Conservation (phyloP, 2,329 filamentous ascomycete genomes). For the Venturia nashicola region DNA sequence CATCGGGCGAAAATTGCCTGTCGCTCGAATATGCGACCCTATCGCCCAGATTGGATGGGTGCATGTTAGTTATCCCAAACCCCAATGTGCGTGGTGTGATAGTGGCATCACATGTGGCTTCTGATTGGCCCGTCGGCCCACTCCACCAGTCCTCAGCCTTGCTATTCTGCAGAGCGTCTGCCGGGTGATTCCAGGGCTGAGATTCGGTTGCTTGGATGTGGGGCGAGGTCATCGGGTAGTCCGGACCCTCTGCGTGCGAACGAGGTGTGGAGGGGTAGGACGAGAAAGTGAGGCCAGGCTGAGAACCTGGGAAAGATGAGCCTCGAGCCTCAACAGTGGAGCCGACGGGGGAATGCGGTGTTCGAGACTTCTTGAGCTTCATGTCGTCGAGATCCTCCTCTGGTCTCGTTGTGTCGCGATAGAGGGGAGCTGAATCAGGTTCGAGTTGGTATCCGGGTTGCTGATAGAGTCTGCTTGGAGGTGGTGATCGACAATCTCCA, state of each 20-base stretch:
- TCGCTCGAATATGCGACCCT: neutral
- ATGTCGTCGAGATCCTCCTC: neutral
- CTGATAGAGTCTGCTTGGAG: neutral
- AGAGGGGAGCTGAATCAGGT: neutral
- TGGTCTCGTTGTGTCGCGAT: neutral
- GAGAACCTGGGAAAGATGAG: neutral
- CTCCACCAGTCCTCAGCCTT: slow-evolving; percentile 9
- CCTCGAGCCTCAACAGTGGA: neutral
- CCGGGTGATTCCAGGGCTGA: neutral
- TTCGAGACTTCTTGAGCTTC: neutral
- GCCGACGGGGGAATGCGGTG: neutral
- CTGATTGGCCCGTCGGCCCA: neutral
- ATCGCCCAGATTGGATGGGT: neutral
- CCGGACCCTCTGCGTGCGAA: slow-evolving; percentile 9
- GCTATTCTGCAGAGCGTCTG: neutral
- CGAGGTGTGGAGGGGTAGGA: slow-evolving; percentile 1
- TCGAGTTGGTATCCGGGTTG: neutral
- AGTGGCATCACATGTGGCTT: neutral
- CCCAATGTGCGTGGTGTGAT: neutral
- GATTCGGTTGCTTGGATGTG: slow-evolving; percentile 7
- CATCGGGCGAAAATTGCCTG: neutral
- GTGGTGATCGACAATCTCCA: neutral
- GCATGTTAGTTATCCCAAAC: neutral
- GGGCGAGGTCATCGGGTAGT: slow-evolving; percentile 10
- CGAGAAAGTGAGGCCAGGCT: slow-evolving; percentile 1